phyloP scores from a whole-genome alignment of 805 yeast genomes.

The Tetrapisispora fleetii region DNA sequence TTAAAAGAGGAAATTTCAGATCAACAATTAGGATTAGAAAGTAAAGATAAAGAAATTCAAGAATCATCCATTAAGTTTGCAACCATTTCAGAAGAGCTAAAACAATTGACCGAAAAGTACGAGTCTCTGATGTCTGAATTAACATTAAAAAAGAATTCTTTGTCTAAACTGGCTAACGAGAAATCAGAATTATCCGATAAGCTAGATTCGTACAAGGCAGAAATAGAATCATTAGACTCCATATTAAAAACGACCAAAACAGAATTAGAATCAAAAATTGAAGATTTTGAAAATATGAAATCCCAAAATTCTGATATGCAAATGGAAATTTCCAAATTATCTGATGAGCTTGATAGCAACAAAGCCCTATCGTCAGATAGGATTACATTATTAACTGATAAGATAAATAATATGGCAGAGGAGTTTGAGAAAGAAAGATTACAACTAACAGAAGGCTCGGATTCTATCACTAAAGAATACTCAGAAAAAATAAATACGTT shows the following conservation, averaged over 20 bases:
- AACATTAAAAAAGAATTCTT: background rate
- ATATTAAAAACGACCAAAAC: background rate
- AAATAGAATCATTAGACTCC: background rate
- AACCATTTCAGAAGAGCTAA: background rate
- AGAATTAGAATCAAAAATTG: background rate
- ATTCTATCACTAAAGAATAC: slow-evolving; percentile 40
- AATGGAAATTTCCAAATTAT: background rate
- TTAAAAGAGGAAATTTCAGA: background rate
- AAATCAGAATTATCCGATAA: background rate
- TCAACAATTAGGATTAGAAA: background rate
- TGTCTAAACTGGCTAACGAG: background rate
- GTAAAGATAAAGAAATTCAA: background rate
- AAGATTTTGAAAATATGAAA: slow-evolving; percentile 15
- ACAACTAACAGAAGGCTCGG: slow-evolving; percentile 40
- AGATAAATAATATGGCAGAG: background rate
- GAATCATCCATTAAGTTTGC: background rate
- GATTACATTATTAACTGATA: slow-evolving; percentile 3
- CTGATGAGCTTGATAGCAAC: slow-evolving; percentile 1
- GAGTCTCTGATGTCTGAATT: background rate
- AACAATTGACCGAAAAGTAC: background rate
- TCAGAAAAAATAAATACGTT: slow-evolving; percentile 35
- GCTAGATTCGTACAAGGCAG: background rate
- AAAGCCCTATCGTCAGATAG: slow-evolving; percentile 11
- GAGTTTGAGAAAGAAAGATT: slow-evolving; percentile 43
- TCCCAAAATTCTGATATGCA: slow-evolving; percentile 6